phyloP scores from a whole-genome alignment of 2,329 filamentous ascomycete genomes.

The Cordyceps cateniannulata region DNA sequence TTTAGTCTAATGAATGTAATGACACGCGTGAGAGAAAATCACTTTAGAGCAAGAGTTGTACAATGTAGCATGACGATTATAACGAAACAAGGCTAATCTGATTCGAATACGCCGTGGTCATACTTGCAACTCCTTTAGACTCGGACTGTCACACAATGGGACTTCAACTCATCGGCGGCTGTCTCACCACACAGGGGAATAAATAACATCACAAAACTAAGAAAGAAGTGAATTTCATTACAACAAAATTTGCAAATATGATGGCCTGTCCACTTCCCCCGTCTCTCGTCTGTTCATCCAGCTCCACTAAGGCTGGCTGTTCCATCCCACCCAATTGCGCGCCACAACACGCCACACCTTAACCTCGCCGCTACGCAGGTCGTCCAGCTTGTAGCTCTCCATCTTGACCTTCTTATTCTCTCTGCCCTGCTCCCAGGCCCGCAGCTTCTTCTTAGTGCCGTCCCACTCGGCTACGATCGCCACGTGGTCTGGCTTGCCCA shows the following conservation, averaged over 20 bases:
- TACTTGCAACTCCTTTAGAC: not conserved
- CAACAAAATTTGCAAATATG: constrained; percentile 12
- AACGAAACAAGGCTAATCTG: not conserved
- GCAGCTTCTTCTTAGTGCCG: constrained; percentile 94
- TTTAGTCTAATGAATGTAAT: not conserved
- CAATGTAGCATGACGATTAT: not conserved
- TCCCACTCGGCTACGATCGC: constrained; percentile 94
- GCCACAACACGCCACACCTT: constrained; percentile 97
- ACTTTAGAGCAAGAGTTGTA: not conserved
- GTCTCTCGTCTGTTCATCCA: constrained; percentile 16
- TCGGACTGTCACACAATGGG: not conserved
- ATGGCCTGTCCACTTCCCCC: constrained; percentile 8
- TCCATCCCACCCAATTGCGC: constrained; percentile 88
- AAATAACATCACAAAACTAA: not conserved
- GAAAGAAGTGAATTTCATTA: constrained; percentile 3
- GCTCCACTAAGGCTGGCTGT: constrained; percentile 47
- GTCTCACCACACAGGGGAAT: not conserved
- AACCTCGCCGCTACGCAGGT: constrained; percentile 87
- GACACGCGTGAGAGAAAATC: too few relatives aligned
- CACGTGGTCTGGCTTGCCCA: constrained; percentile 84
- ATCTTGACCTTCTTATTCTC: constrained; percentile 91
- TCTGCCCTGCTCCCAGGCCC: constrained; percentile 89
- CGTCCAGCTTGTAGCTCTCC: constrained; percentile 90
- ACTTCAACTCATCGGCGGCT: not conserved
- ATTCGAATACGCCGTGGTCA: not conserved